phyloP scores from a whole-genome alignment of 768 basidiomycete genomes.

The Dentipellis sp. region DNA sequence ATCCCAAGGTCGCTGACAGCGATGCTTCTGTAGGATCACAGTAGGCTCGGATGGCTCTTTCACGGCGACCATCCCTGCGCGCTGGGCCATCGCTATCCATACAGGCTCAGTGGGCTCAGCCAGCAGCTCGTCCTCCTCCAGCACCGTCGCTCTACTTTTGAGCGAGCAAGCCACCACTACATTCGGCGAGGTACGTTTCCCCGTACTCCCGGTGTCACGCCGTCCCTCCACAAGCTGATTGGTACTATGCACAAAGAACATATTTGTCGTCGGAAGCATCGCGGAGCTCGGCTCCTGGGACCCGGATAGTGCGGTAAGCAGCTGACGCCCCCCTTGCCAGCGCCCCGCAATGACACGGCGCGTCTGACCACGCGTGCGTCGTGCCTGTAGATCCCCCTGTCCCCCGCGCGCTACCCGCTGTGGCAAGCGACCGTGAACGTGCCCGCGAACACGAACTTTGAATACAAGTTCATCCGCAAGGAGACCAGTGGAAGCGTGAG shows the following conservation, averaged over 20 bases:
- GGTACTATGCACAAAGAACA: constrained; percentile 31
- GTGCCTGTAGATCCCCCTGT: constrained; percentile 36
- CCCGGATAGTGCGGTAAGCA: constrained; percentile 34
- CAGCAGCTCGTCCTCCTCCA: neutral
- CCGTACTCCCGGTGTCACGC: neutral
- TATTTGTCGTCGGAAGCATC: constrained; percentile 50
- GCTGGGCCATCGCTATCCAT: constrained; percentile 19
- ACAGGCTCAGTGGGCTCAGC: constrained; percentile 6
- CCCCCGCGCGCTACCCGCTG: constrained; percentile 42
- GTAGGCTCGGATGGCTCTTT: constrained; percentile 11
- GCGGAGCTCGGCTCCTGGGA: constrained; percentile 46
- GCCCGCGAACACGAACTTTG: constrained; percentile 37
- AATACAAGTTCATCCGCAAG: constrained; percentile 57
- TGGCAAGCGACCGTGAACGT: constrained; percentile 44
- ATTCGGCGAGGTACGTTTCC: constrained; percentile 41
- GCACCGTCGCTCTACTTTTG: constrained; percentile 23
- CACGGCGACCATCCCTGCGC: constrained; percentile 16
- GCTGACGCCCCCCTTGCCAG: neutral
- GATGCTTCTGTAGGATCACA: constrained; percentile 10
- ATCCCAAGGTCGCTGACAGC: neutral
- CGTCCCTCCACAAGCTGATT: too few species aligned
- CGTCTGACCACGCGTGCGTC: neutral
- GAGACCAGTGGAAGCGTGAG: constrained; percentile 29
- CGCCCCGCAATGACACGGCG: neutral
- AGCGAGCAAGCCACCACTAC: constrained; percentile 44